Percentiles rank a stretch among this genome's conserved stretches.
Conservation (phyloP, 225 moss, liverwort and hornwort genomes). For the Anthoceros angustus region DNA sequence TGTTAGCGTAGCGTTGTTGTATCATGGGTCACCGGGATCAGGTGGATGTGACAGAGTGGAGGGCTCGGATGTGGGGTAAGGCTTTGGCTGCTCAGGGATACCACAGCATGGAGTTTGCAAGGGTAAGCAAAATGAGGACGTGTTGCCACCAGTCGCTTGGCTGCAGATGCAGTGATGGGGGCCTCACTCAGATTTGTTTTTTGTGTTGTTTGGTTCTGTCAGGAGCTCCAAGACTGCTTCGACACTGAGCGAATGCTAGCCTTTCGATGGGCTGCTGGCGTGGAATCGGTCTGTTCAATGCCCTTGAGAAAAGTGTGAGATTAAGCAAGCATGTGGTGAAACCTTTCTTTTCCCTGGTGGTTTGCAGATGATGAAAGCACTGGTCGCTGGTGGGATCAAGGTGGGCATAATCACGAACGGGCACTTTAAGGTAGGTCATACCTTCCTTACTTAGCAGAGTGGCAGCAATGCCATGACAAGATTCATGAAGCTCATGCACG, state of each 20-base stretch:
- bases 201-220: constrained; percentile 11
- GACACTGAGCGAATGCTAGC: constrained; percentile 62
- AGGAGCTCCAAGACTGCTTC: constrained; percentile 59
- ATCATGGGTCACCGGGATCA: constrained; percentile 9
- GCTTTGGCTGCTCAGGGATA: constrained; percentile 57
- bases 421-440: constrained; percentile 38
- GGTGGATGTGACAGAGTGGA: constrained; percentile 86
- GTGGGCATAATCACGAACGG: constrained; percentile 92
- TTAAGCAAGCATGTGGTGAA: background rate
- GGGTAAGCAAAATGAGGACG: constrained; percentile 27
- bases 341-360: background rate
- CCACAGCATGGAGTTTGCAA: constrained; percentile 67
- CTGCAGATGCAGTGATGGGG: background rate
- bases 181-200: background rate
- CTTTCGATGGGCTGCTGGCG: constrained; percentile 71
- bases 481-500: background rate
- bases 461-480: background rate
- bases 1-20: background rate
- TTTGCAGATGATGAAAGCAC: constrained; percentile 46
- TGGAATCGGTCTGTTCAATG: constrained; percentile 46
- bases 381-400: constrained; percentile 51
- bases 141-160: background rate
- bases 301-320: too few species aligned
- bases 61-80: constrained; percentile 64
- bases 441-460: background rate